Percentiles rank a stretch among this genome's conserved stretches.
Evolutionary conservation across 1,284 basidiomycete species (phyloP).

Genomic region (Rhizoctonia solani): DNA sequence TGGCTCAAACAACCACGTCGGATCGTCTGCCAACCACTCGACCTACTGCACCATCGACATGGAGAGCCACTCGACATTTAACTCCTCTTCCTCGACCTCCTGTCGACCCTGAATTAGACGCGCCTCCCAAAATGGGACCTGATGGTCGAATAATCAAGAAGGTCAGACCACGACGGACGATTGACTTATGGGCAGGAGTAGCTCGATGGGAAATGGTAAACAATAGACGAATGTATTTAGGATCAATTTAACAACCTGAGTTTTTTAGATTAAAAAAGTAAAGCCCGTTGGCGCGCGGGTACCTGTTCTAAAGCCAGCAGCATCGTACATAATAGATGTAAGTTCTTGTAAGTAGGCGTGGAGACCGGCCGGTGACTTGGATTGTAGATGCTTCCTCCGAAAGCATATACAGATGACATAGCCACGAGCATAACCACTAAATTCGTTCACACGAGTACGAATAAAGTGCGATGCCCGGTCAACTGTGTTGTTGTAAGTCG

Average conservation of each 20-base stretch:
- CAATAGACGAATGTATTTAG: neutral
- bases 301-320: constrained; percentile 77
- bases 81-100: constrained; percentile 68
- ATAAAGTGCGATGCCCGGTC: constrained; percentile 97
- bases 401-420: constrained; percentile 85
- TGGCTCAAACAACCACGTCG: neutral
- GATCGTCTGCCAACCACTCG: constrained; percentile 24
- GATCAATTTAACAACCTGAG: constrained; percentile 13
- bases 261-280: constrained; percentile 66
- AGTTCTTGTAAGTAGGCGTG: constrained; percentile 42
- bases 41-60: constrained; percentile 41
- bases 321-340: constrained; percentile 84
- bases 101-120: constrained; percentile 76
- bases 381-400: constrained; percentile 82
- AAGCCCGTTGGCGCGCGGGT: constrained; percentile 73
- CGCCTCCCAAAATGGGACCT: constrained; percentile 53
- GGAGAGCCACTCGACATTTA: constrained; percentile 53
- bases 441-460: constrained; percentile 97
- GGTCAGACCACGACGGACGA: constrained; percentile 88
- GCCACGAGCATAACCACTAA: constrained; percentile 93
- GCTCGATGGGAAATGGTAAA: constrained; percentile 79
- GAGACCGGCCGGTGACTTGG: constrained; percentile 35
- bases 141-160: constrained; percentile 84
- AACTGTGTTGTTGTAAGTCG: constrained; percentile 85
- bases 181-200: constrained; percentile 90